Evolutionary conservation across 441 rosid species (phyloP), one percentile per base, ranked within the genome.

Genomic region (Erodium trifolium): DNA sequence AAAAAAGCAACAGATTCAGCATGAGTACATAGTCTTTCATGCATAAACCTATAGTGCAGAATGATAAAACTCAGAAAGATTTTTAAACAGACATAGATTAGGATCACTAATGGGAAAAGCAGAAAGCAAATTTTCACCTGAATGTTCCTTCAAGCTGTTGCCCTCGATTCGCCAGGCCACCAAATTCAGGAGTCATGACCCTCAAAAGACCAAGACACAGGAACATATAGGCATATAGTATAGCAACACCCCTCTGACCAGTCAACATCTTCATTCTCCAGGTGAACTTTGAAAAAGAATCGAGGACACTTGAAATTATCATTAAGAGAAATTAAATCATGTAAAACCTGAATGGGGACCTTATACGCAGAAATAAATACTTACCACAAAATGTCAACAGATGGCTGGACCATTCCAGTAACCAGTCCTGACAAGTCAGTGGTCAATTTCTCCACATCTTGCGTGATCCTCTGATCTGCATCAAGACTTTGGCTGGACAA

Each of bases 251-350:
- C 74, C 99, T 89, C 78, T 45, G 89, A 71, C 99, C 99, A 67
- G 98, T 93, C 86, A 96, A 79, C 51, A 86, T 88, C 89, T 91
- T 91, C 99, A 96, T 96, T 84, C 98, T 92, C 99, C 99, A 96
- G 65, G 99, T 93, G 76, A 96, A 93, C 99, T 98, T 96, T 68
- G 72, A 65, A 76, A 73, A 75, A 65, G 68, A 71, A 78, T 37
- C 68, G 68, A 67, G 51, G 27, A 13, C 17, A 63, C 19, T 72
- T 67, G 68, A 59, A 63, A 71, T 72, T 53, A 76, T 59, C 68
- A 59, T 70, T 31, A 43, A 66, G 66, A 29, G 68, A 62, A 80
- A 41, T 59, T 13, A 63, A 63, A 63, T 63, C 39, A 4, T 12
- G 65, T 29, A 35, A 63, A 27, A 63, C 65, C 8, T 27, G 37